These are phyloP conservation scores for Platismatia glauca DNA, from an alignment of 495 filamentous ascomycete species.

Conservation along the genomic window DNA sequence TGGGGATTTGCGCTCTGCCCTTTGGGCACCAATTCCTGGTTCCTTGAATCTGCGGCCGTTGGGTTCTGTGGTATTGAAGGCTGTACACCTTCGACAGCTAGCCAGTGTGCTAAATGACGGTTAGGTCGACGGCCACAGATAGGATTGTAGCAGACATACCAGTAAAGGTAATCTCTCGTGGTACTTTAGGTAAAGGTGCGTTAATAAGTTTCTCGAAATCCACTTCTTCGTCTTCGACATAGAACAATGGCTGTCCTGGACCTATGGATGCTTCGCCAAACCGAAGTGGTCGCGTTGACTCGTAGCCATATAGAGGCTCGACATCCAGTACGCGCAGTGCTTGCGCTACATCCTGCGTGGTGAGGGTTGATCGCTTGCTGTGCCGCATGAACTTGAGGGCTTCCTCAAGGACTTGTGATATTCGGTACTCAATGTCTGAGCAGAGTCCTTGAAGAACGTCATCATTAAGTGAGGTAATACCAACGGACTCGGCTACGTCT, in stretches of 20 bases:
- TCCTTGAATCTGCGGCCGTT: conserved; percentile 67
- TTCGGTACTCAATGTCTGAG: conserved; percentile 89
- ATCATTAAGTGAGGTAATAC: conserved; percentile 66
- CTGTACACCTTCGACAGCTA: conserved; percentile 92
- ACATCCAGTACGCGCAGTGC: conserved; percentile 80
- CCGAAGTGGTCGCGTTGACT: conserved; percentile 71
- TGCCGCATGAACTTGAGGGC: conserved; percentile 92
- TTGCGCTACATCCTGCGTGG: conserved; percentile 75
- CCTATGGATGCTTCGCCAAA: conserved; percentile 93
- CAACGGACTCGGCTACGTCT: conserved; percentile 92
- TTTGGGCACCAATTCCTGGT: conserved; percentile 78
- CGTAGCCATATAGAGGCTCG: conserved; percentile 93
- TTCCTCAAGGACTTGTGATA: conserved; percentile 86
- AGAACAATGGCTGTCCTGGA: conserved; percentile 91
- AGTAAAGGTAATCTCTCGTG: conserved; percentile 84
- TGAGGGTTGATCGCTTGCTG: conserved; percentile 69
- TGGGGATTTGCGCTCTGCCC: conserved; percentile 76
- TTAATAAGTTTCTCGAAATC: conserved; percentile 99
- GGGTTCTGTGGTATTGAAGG: conserved; percentile 95
- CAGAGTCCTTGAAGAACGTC: conserved; percentile 77
- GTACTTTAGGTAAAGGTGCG: conserved; percentile 86
- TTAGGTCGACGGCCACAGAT: conserved; percentile 21
- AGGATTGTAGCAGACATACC: conserved; percentile 40
- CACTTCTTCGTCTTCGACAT: conserved; percentile 96
- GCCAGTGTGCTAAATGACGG: conserved; percentile 66